Percentiles rank a stretch among this genome's conserved stretches.
These are phyloP conservation scores for Fraxinus baroniana DNA, from an alignment of 305 asterid species.

Conservation along the genomic window DNA sequence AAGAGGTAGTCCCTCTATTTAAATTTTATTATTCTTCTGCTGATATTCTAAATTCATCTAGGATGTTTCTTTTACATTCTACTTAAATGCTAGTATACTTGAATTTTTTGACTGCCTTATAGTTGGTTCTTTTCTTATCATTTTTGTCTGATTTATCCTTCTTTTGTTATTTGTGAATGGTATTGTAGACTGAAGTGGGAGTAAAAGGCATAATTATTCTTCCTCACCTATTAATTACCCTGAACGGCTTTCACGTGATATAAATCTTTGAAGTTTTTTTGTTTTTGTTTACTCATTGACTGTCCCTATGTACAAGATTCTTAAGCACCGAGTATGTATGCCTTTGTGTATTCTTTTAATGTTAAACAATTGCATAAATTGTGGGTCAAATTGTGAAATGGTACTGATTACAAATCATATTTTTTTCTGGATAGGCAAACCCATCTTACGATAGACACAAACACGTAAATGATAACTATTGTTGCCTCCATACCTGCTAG, in stretches of 20 bases:
- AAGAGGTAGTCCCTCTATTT: conserved; percentile 45
- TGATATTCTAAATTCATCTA: neutral
- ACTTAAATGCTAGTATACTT: conserved; percentile 37
- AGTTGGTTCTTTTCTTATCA: neutral
- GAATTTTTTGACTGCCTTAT: neutral
- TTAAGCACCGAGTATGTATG: neutral
- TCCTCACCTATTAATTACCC: neutral
- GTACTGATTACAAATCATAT: neutral
- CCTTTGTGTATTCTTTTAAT: neutral
- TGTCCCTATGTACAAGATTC: neutral
- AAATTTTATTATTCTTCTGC: conserved; percentile 6
- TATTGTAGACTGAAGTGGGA: conserved; percentile 2
- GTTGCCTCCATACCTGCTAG: neutral
- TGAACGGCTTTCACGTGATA: neutral
- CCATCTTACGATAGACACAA: neutral
- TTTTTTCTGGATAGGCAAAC: neutral
- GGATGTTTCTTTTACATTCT: neutral
- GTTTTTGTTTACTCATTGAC: neutral
- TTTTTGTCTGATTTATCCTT: neutral
- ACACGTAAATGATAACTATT: neutral
- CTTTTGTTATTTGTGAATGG: neutral
- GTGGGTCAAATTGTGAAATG: neutral
- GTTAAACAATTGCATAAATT: neutral
- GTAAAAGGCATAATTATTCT: neutral
- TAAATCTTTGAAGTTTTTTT: neutral